Conservation (phyloP, 345 rosid species). For the Cardiospermum halicacabum region DNA sequence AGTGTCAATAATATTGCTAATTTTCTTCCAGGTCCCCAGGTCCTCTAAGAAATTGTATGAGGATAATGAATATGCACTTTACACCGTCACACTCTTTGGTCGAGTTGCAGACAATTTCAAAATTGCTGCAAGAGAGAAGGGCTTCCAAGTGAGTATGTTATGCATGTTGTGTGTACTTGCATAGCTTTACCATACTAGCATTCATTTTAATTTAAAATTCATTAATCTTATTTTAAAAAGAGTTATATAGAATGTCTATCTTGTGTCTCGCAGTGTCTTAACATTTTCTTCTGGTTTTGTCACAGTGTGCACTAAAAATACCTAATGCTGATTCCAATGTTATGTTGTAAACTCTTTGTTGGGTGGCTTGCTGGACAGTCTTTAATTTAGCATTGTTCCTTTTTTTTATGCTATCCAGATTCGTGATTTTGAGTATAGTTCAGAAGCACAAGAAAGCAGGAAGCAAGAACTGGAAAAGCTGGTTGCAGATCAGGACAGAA, state of each 20-base stretch:
- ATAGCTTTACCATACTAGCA: no score
- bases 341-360: not conserved
- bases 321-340: not conserved
- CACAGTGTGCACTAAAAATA: not conserved
- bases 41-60: constrained; percentile 87
- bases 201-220: not conserved
- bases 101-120: constrained; percentile 94
- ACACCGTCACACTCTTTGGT: constrained; percentile 76
- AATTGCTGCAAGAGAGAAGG: constrained; percentile 73
- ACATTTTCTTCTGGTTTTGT: not conserved
- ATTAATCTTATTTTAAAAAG: no score
- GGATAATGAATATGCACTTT: constrained; percentile 98
- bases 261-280: not conserved
- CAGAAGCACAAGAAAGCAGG: constrained; percentile 78
- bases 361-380: constrained; percentile 4
- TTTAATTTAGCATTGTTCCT: constrained; percentile 8
- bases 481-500: constrained; percentile 69
- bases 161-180: constrained; percentile 5
- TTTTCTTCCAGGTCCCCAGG: constrained; percentile 76
- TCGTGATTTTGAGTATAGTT: constrained; percentile 87
- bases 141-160: constrained; percentile 74
- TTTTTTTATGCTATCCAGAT: constrained; percentile 42
- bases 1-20: constrained; percentile 4
- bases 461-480: constrained; percentile 81
- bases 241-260: not conserved